Evolutionary conservation across 305 asterid genomes (phyloP), one percentile per base, ranked within the genome.

Genomic region (Solanum hybrid): DNA sequence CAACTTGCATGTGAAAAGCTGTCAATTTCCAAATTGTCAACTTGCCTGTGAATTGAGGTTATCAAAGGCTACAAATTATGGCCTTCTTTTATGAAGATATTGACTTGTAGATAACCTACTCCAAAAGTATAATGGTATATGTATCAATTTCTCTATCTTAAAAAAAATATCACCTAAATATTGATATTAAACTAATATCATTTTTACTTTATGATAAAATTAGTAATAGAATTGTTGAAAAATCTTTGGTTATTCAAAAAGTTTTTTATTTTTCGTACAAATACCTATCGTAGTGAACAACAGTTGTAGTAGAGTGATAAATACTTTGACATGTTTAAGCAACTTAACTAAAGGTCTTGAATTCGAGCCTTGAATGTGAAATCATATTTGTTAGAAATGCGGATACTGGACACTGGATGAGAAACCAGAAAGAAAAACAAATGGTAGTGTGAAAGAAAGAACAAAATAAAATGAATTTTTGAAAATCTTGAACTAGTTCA

Each of bases 271-370:
- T 17, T 27, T n/a, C 0, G 1, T 82, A 0, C 51, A 79, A 20
- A 5, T 22, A 34, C 3, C 10, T 36, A 34, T 34, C 0, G 0
- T 4, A 70, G 15, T 6, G 22, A 7, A 29, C 24, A 7, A 77
- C 1, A 10, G 1, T 32, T 32, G 26, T 17, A 11, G 13, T 77
- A 10, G 13, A 32, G 2, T 3, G 13, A 0, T 15, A 32, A 32
- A 0, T 8, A 31, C 2, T 0, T 0, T 32, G 0, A 0, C 4
- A 17, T 29, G 80, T 24, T 26, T 1, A 70, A 10, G 8, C 0
- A 24, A 24, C 0, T 31, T 75, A 73, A 13, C 2, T 6, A 75
- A 20, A 75, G 24, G 24, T 29, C n/a, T 29, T 5, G 0, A 12
- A 6, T 75, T 75, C 0, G 3, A 75, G 22, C 1, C 36, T 73